Evolutionary conservation across 176 grass and related monocot genomes (phyloP), one percentile per base, ranked within the genome.

Genomic region (Canna indica): DNA sequence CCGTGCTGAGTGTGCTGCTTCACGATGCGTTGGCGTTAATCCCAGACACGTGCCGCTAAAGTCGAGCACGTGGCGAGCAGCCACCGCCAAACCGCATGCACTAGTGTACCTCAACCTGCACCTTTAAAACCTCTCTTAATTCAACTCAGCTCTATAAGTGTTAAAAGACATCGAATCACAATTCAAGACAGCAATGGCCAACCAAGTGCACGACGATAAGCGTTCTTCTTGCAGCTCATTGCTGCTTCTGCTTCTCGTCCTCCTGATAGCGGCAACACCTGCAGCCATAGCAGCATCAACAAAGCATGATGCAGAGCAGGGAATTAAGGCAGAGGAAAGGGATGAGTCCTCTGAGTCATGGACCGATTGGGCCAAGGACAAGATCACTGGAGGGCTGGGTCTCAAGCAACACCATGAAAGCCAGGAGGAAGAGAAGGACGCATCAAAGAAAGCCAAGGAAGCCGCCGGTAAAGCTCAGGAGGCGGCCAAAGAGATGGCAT

Each of bases 331-430:
- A 10, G 41, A 0, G 41, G 41, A 44, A 44, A 11, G 41, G 41
- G 41, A 44, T 11, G 36, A 38, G 36, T 38, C 36, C 7, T 38
- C 36, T 2, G 87, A 83, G 74, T 83, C 82, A 3, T 90, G 91
- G 91, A 72, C 82, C 42, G 73, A 5, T 8, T 88, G 91, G 87
- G 85, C 82, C 62, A 95, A 95, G 80, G 91, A 95, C 0, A 90
- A 90, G 85, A 79, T 90, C 84, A 27, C 70, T 72, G 87, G 82
- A 52, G 90, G 90, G 2, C 65, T 95, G 3, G 84, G 87, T 22
- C 59, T 90, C 14, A 81, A 87, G 60, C 67, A 85, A 53, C 74
- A 75, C 1, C 28, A 16, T 15, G 20, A 62, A 52, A 67, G 47
- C 68, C 50, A 47, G 29, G 83, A 85, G 52, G 84, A 95, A 59